phyloP scores from a whole-genome alignment of 2,329 filamentous ascomycete genomes.

The Hypoxylon sp. region DNA sequence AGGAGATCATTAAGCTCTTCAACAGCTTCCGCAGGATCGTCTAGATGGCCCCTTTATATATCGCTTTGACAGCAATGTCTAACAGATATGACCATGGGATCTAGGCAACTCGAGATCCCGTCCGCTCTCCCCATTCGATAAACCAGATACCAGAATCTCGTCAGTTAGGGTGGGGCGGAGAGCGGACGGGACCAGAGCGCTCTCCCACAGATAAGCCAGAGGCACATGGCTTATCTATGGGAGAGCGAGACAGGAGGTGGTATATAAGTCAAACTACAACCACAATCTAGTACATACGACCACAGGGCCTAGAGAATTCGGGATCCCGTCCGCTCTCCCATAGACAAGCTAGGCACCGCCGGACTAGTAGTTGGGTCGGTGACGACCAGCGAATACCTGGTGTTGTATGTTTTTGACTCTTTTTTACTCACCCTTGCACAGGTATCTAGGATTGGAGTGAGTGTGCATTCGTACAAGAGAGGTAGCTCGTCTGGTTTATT shows the following conservation, averaged over 20 bases:
- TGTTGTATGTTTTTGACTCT: neutral
- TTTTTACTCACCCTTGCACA: too few species aligned
- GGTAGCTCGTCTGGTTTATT: too few species aligned
- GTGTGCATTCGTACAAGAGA: too few species aligned
- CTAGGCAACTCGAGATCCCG: neutral
- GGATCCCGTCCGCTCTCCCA: neutral
- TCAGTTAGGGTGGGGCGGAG: too few species aligned
- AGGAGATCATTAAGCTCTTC: slow-evolving; percentile 53
- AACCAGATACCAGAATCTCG: neutral
- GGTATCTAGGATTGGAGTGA: too few species aligned
- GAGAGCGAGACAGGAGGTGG: too few species aligned
- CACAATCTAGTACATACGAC: neutral
- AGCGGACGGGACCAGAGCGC: too few species aligned
- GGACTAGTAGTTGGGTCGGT: too few species aligned
- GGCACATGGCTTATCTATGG: too few species aligned
- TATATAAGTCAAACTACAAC: too few species aligned
- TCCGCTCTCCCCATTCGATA: neutral
- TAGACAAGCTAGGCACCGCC: neutral
- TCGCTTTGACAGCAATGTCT: neutral
- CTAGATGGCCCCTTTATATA: slow-evolving; percentile 12
- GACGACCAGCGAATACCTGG: neutral
- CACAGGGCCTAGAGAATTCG: neutral
- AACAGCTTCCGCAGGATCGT: slow-evolving; percentile 45
- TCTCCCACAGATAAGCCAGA: too few species aligned
- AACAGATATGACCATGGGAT: neutral